phyloP scores from a whole-genome alignment of 768 basidiomycete genomes.

The Lactarius deliciosus region DNA sequence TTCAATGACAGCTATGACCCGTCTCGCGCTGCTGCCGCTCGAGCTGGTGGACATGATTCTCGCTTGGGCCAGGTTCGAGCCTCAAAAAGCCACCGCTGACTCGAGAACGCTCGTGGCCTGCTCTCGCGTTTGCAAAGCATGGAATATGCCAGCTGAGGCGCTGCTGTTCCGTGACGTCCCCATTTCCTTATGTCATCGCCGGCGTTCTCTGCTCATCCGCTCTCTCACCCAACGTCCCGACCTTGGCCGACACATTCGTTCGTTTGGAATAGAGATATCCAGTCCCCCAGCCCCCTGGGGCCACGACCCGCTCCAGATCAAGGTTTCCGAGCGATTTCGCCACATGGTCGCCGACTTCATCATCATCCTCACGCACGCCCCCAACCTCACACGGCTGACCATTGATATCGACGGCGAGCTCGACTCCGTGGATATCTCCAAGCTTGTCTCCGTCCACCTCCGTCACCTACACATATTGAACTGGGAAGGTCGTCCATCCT shows the following conservation, averaged over 20 bases:
- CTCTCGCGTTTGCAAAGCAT: conserved; percentile 24
- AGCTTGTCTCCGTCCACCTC: conserved; percentile 17
- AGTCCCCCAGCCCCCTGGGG: conserved; percentile 21
- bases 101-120: conserved; percentile 17
- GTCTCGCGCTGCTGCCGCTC: conserved; percentile 7
- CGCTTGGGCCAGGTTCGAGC: conserved; percentile 17
- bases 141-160: conserved; percentile 19
- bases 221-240: conserved; percentile 14
- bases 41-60: conserved; percentile 26
- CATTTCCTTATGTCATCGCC: conserved; percentile 20
- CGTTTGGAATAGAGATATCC: conserved; percentile 23
- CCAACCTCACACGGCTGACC: conserved; percentile 21
- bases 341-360: conserved; percentile 17
- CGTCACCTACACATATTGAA: conserved; percentile 21
- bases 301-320: neutral
- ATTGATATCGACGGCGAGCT: conserved; percentile 26
- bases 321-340: conserved; percentile 5
- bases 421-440: conserved; percentile 4
- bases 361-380: conserved; percentile 13
- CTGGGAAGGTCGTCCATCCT: conserved; percentile 26
- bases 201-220: conserved; percentile 12
- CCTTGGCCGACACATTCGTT: conserved; percentile 21
- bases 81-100: conserved; percentile 12
- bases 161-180: conserved; percentile 21
- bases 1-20: conserved; percentile 9